Evolutionary conservation across 345 rosid genomes (phyloP).

Genomic region (Dipteronia dyeriana): DNA sequence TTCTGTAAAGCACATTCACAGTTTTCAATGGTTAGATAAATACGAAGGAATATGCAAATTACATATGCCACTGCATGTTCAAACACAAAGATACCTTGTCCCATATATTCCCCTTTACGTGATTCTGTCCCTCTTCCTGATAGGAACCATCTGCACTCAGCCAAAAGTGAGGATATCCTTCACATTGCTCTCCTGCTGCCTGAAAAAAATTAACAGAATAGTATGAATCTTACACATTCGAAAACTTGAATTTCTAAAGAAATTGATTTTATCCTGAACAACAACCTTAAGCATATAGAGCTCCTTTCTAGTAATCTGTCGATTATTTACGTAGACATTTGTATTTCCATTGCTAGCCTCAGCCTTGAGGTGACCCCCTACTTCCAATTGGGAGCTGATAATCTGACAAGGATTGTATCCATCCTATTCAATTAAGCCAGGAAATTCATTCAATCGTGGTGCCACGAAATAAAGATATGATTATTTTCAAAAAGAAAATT

Average conservation of each 20-base stretch:
- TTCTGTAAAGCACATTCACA: slow-evolving; percentile 38
- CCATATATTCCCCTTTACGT: slow-evolving; percentile 60
- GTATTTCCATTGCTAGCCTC: slow-evolving; percentile 83
- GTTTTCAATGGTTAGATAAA: slow-evolving; percentile 15
- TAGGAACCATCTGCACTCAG: slow-evolving; percentile 63
- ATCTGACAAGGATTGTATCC: slow-evolving; percentile 82
- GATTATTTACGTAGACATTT: slow-evolving; percentile 48
- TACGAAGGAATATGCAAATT: slow-evolving; percentile 11
- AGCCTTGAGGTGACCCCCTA: slow-evolving; percentile 49
- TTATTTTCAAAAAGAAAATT: neutral
- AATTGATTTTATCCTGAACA: slow-evolving; percentile 14
- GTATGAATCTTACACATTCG: slow-evolving; percentile 2
- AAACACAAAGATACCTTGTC: slow-evolving; percentile 45
- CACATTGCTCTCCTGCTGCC: slow-evolving; percentile 65
- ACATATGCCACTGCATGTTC: slow-evolving; percentile 17
- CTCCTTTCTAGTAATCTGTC: slow-evolving; percentile 73
- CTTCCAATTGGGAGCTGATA: slow-evolving; percentile 48
- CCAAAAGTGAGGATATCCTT: slow-evolving; percentile 71
- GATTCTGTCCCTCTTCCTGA: slow-evolving; percentile 76
- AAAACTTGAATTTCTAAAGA: slow-evolving; percentile 7
- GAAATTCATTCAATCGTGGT: slow-evolving; percentile 21
- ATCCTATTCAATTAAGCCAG: slow-evolving; percentile 45
- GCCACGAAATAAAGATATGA: neutral
- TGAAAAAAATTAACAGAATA: slow-evolving; percentile 36
- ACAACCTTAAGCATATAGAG: slow-evolving; percentile 69